phyloP scores from a whole-genome alignment of 75 land plant species.

The Chamaecyparis obtusa region DNA sequence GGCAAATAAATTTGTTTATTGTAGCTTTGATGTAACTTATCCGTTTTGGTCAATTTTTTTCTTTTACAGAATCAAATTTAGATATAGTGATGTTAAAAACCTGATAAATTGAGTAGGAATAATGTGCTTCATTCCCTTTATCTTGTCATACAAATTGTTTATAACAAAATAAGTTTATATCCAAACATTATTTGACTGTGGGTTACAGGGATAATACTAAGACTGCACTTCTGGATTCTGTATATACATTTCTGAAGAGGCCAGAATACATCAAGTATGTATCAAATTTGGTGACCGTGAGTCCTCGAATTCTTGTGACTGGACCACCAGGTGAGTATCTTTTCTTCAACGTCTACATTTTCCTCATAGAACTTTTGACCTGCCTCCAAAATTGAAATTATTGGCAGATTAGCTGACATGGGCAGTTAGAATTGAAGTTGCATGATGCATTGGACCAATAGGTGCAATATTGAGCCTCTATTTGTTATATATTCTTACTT shows the following conservation, averaged over 20 bases:
- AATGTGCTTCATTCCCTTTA: no score
- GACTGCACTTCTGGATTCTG: slow-evolving; percentile 36
- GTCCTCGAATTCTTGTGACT: slow-evolving; percentile 35
- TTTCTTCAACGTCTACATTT: not conserved
- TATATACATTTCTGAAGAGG: slow-evolving; percentile 30
- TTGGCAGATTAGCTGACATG: not conserved
- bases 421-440: not conserved
- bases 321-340: slow-evolving; percentile 36
- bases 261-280: slow-evolving; percentile 40
- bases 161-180: not conserved
- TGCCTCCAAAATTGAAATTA: not conserved
- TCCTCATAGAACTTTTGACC: not conserved
- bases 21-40: not conserved
- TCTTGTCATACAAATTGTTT: not conserved
- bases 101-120: not conserved
- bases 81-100: not conserved
- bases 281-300: slow-evolving; percentile 26
- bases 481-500: not conserved
- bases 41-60: not conserved
- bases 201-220: slow-evolving; percentile 36
- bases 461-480: not conserved
- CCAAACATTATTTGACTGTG: not conserved
- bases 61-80: not conserved
- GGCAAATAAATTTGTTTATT: not conserved
- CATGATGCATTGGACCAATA: not conserved